Evolutionary conservation across 2,329 filamentous ascomycete genomes (phyloP), one percentile per base, ranked within the genome.

Genomic region (Colletotrichum sp.): DNA sequence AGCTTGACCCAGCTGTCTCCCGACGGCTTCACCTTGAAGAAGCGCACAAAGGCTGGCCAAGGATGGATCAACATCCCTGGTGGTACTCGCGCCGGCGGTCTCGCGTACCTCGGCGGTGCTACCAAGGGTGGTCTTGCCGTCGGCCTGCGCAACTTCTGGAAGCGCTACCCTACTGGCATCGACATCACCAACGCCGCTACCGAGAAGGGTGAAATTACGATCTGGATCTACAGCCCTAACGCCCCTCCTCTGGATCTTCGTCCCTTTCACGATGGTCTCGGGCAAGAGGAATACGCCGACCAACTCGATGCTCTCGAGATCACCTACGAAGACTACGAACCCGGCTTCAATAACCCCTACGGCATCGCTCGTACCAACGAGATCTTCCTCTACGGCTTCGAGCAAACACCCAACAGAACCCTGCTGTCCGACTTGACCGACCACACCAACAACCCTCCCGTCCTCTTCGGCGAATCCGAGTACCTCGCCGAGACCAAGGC

Each of bases 251-350:
- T 93, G 67, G 91, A 93, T 49, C 82, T 92, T 6, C 84, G 90
- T 1, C 88, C 90, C 0, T 93, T 89, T 72, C 91, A 93, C 63
- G 90, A 93, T 76, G 89, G 90, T 0, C 81, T 93, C 8, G 90
- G 90, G 0, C 80, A 90, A 78, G 87, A 91, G 59, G 89, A 87
- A 0, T 93, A 92, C 74, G 85, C 84, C 0, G 86, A 92, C 21
- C 88, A 93, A 80, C 83, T 92, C 1, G 91, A 92, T 74, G 92
- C 90, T 2, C 85, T 93, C 0, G 87, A 92, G 30, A 90, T 93
- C 26, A 93, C 92, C 0, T 93, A 93, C 74, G 92, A 93, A 75
- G 91, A 93, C 76, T 93, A 87, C 76, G 90, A 93, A 75, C 82
- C 81, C 0, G 88, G 87, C 0, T 91, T 90, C 57, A 86, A 89